These are phyloP conservation scores for Fusarium sp. DNA, from an alignment of 2,329 filamentous ascomycete species.

Conservation along the genomic window DNA sequence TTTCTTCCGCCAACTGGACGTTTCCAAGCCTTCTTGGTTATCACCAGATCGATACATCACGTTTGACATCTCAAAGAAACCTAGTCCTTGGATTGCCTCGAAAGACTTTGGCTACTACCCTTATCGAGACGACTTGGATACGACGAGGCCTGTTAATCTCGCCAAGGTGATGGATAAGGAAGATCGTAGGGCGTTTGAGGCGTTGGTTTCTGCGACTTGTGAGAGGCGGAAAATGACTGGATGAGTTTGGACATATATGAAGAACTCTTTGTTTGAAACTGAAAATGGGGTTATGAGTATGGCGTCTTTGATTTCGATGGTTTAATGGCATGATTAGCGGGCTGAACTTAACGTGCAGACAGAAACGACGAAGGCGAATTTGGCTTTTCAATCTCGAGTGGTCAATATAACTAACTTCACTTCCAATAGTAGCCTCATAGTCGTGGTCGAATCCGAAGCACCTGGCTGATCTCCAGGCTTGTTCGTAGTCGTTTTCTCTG, in stretches of 20 bases:
- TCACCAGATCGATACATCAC: neutral
- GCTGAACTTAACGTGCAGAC: neutral
- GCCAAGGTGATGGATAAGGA: neutral
- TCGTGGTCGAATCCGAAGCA: neutral
- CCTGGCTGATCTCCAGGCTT: neutral
- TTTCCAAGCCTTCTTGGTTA: neutral
- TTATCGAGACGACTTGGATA: neutral
- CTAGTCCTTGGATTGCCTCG: neutral
- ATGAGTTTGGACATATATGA: neutral
- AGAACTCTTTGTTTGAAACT: neutral
- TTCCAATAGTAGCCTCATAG: neutral
- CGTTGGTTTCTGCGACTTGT: neutral
- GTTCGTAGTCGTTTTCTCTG: neutral
- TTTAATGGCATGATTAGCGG: neutral
- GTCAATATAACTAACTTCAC: neutral
- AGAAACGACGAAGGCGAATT: neutral
- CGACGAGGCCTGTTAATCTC: neutral
- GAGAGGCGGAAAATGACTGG: neutral
- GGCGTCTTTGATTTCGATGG: neutral
- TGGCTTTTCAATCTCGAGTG: neutral
- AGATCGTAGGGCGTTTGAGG: neutral
- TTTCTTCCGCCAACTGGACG: neutral
- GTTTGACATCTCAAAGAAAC: neutral
- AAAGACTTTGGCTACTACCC: neutral
- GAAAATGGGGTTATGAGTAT: neutral